phyloP scores from a whole-genome alignment of 768 basidiomycete species.

The Cubamyces lactineus region DNA sequence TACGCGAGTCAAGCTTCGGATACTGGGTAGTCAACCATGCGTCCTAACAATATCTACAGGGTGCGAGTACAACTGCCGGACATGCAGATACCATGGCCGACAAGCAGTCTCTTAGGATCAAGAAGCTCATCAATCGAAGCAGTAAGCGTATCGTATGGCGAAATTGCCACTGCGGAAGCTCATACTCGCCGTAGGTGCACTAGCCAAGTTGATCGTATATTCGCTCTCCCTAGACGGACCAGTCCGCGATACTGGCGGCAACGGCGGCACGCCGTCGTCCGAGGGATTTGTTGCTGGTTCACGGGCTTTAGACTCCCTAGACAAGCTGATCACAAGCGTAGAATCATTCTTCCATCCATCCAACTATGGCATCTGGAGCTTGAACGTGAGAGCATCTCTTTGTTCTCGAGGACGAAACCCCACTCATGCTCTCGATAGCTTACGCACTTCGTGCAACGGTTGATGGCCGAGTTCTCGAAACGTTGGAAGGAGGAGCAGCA shows the following conservation, averaged over 20 bases:
- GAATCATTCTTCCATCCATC: constrained; percentile 97
- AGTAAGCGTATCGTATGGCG: constrained; percentile 43
- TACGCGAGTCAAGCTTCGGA: constrained; percentile 34
- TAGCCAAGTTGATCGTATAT: constrained; percentile 87
- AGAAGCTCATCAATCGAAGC: constrained; percentile 68
- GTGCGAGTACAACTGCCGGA: constrained; percentile 63
- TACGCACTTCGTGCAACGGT: constrained; percentile 70
- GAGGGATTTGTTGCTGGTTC: constrained; percentile 72
- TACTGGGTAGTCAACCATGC: neutral
- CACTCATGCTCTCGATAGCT: constrained; percentile 42
- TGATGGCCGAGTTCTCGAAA: constrained; percentile 77
- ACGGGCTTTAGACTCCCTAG: constrained; percentile 84
- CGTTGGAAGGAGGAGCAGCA: constrained; percentile 81
- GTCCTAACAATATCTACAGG: constrained; percentile 40
- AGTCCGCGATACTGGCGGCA: constrained; percentile 46
- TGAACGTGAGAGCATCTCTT: constrained; percentile 45
- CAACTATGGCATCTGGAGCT: constrained; percentile 86
- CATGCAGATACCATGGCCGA: constrained; percentile 70
- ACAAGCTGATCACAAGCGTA: constrained; percentile 86
- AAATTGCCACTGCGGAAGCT: neutral
- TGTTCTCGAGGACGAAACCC: neutral
- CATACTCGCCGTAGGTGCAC: constrained; percentile 51
- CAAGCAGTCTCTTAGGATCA: constrained; percentile 60
- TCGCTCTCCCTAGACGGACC: constrained; percentile 86
- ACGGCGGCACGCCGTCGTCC: constrained; percentile 25